Base-by-base conservation (phyloP, 1,139 yeast genomes). In the Scheffersomyces illinoinensis region DNA sequence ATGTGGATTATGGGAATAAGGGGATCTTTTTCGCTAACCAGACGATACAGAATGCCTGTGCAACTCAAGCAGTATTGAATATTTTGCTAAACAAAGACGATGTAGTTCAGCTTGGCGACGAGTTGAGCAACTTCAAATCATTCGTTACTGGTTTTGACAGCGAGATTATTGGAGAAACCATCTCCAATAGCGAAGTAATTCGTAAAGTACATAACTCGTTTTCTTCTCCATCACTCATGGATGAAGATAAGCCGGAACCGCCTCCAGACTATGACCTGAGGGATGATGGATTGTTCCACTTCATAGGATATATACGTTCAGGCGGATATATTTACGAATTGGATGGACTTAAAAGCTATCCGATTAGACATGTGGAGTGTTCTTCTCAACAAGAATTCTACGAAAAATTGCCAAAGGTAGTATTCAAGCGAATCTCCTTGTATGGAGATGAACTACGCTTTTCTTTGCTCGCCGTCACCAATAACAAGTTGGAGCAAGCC, bases 1-100 rank as follows among this genome's bases (percentile, higher is more conserved):
- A 82, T 61, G 63, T 64, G 1, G 71, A 76, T 2, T 79, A 78
- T 61, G 76, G 73, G 54, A 68, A 71, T 1, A 68, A 75, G 6
- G 73, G 72, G 7, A 69, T 86, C 14, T 88, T 86, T 69, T 88
- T 88, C 68, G 91, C 91, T 6, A 82, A 81, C 58, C 93, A 88
- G 69, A 84, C 85, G 48, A 86, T 88, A 56, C 88, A 86, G 64
- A 87, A 88, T 67, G 91, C 93, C 1, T 88, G 93, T 71, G 93
- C 90, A n/a, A 88, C 93, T 1, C 91, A 86, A 66, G 93, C 93
- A 0, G 88, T 88, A n/a, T 73, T 88, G 58, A 86, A 88, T 59
- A 72, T 87, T 14, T 72, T 88, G 56, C 68, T 88, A 61, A 79
- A 81, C 58, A 69, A 70, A 50, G 70, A 72, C 2, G 77, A 76